Evolutionary conservation across 2,329 filamentous ascomycete species (phyloP), one percentile per base, ranked within the genome.

Genomic region (Penicillium sp.): DNA sequence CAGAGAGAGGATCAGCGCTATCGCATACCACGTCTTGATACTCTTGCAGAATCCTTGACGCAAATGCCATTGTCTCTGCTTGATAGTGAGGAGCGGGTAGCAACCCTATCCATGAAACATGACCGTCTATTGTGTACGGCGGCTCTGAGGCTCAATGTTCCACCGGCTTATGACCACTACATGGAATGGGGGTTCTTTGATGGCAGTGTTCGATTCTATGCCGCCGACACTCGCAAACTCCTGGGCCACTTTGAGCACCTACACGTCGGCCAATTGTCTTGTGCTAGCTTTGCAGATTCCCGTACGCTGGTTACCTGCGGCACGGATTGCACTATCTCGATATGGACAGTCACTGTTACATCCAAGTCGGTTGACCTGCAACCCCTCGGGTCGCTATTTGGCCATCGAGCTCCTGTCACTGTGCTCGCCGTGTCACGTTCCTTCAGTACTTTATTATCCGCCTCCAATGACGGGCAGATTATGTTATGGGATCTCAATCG

Each of bases 171-270:
- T 64, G 91, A 97, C 70, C 90, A 90, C 60, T 95, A 89, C 63
- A 80, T 97, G 58, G 90, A 96, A 72, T 97, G 92, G 92, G 92
- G 92, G 1, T 97, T 95, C 61, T 87, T 89, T 0, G 93, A 99
- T 68, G 89, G 88, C 60, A 95, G 89, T 58, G 81, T 99, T 25
- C 86, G 93, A 3, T 97, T 99, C 75, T 95, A 89, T 72, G 82
- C 87, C 47, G 84, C 86, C 40, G 89, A 95, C 58, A 88, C 82
- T 50, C 85, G 88, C 64, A 91, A 89, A 75, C 77, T 87, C 18
- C 82, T 95, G 30, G 92, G 92, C 0, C 79, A 96, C 14, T 95
- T 92, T 64, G 93, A 99, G 69, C 95, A 97, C 64, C 77, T 96
- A 2, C 93, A 99, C 66, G 86, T 92, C 49, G 90, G 91, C 4